A percentile compares a stretch with the other conserved stretches of the same genome.
Conservation (phyloP, 176 grass and related monocot genomes). For the Dendrocalamus sinicus region DNA sequence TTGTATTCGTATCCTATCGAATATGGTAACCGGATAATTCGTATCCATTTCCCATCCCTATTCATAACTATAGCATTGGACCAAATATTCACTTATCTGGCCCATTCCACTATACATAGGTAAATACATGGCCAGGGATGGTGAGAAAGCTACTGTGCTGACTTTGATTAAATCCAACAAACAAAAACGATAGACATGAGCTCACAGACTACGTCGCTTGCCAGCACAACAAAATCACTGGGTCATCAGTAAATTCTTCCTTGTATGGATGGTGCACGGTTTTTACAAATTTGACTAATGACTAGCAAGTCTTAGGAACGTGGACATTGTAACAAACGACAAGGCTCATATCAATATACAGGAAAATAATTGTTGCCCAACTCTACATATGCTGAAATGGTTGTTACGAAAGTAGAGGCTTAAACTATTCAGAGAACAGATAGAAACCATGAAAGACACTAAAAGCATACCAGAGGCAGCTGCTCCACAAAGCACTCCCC, state of each 20-base stretch:
- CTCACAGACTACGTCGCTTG: neutral
- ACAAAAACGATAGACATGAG: neutral
- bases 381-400: neutral
- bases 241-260: neutral
- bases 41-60: too few relatives aligned
- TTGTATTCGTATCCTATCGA: too few relatives aligned
- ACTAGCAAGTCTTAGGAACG: conserved; percentile 28
- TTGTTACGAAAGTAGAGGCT: conserved; percentile 8
- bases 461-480: conserved; percentile 81
- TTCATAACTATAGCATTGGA: neutral
- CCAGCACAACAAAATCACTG: neutral
- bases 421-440: conserved; percentile 5
- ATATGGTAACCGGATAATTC: too few relatives aligned
- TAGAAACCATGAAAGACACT: neutral
- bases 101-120: neutral
- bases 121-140: neutral
- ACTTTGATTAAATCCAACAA: neutral
- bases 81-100: neutral
- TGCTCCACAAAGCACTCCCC: conserved; percentile 94
- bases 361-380: conserved; percentile 10
- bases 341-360: neutral
- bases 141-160: neutral
- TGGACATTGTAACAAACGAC: neutral
- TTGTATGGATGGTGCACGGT: neutral
- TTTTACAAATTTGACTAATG: neutral